Base-by-base conservation (phyloP, 495 filamentous ascomycete species). In the Pseudoneurospora amorphoporcata region DNA sequence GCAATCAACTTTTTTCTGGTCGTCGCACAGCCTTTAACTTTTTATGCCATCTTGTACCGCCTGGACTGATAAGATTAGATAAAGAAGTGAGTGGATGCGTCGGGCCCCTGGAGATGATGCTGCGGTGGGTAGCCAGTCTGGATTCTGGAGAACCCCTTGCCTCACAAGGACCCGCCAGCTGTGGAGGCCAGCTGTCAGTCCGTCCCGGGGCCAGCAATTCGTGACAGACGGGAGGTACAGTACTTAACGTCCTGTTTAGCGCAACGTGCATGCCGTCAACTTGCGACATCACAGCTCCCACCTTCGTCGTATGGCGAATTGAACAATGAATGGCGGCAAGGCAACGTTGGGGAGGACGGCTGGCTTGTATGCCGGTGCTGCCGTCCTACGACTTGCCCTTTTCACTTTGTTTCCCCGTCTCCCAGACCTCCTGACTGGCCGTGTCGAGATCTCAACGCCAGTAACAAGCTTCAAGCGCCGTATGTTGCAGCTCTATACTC, bases 401-500 rank as follows among this genome's bases (percentile, higher is more conserved):
- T 92, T 92, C 80, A 86, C 88, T 71, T 83, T 90, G 8, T 96
- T 97, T 78, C 95, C 95, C 75, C 89, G 88, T 16, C 85, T 99
- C 39, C 92, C 96, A 16, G 90, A 94, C 76, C 85, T 97, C 71
- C 85, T 99, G 72, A 94, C 93, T 10, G 93, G 91, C 72, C 90
- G 95, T 79, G 95, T 98, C 73, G 95, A 99, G 86, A 90, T 99
- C 73, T 98, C 95, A 37, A 99, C 95, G 3, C 94, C 95, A 19
- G 92, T 98, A 37, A 97, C 92, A 72, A 97, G 95, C 87, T 99
- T 97, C 88, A 99, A 98, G 84, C 89, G 96, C 88, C 83, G 94
- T 97, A 85, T 82, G 91, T 81, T 39, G 23, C 32, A 32, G 53
- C 45, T 53, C 43, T 47, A n/a, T 37, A 37, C 23, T 23, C 23